Evolutionary conservation across 2,329 filamentous ascomycete species (phyloP), one percentile per base, ranked within the genome.

Genomic region (Gremmenia infestans): DNA sequence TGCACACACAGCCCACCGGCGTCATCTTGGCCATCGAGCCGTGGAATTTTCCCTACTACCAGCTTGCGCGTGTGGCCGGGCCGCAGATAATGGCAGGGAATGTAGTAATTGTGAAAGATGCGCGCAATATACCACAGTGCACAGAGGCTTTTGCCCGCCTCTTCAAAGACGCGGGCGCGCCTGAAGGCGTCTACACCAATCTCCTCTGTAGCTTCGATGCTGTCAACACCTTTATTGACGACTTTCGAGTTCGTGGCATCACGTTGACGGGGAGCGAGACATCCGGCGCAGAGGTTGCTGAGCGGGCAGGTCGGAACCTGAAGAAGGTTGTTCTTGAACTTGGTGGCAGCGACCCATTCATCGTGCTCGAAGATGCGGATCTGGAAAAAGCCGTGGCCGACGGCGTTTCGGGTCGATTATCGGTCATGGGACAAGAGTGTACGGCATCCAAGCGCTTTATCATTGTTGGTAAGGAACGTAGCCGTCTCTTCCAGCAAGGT

Each of bases 81-180:
- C 55, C 55, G 7, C 51, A 57, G 19, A 75, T 92, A 7, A 89
- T 90, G 1, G 82, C 81, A 1, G 88, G 88, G 25, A 91, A 91
- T 71, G 89, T 87, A 0, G 78, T 81, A 36, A 77, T 91, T 7
- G 73, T 91, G 58, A 91, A 91, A 69, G 85, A 80, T 11, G 82
- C 83, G 53, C 28, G 28, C 28, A 32, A 32, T 32, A 4, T 32
- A 4, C 28, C 28, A 4, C 28, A 32, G 28, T 32, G 28, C 28
- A 32, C 28, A 2, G 28, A 32, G 28, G 28, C 28, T 4, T 32
- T 32, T 32, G 28, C 28, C 9, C 28, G 28, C 28, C 28, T 32
- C 28, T 32, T 32, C 28, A 32, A 3, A 32, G 28, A 32, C 4
- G 28, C 28, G 28, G 28, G 28, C 28, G 28, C 28, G 4, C 28